Base-by-base conservation (phyloP, 2,329 filamentous ascomycete species). In the Penicillium decumbens region DNA sequence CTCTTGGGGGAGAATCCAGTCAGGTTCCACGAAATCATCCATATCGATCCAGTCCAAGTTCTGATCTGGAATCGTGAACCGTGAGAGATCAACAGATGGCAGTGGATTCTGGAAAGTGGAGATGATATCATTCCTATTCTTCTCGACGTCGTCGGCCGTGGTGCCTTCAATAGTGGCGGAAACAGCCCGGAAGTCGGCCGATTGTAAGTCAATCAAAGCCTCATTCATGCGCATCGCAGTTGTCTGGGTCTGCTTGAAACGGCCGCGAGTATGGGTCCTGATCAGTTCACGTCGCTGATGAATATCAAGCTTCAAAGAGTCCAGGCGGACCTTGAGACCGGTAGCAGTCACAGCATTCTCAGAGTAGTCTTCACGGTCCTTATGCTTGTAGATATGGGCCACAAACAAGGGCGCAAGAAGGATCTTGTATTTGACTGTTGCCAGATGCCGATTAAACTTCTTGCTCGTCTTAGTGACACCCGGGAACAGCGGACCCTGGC, bases 11-110 rank as follows among this genome's bases (percentile, higher is more conserved):
- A 96, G 73, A 46, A 95, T 91, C 92, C 92, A 97, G 66, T 96
- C 95, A 20, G 98, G 75, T 68, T 98, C 93, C 27, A 98, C 91
- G 70, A 98, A 98, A 67, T 98, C 93, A 65, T 98, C 93, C 90
- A 98, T 97, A 64, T 98, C 93, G 55, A 98, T 91, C 93, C 93
- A 98, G 47, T 86, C 90, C 59, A 90, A 84, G 64, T 98, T 93
- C 47, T 95, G 88, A 67, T 98, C 93, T 0, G 93, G 92, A 43
- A 98, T 98, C 0, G 85, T 92, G 66, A 98, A 98, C 45, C 87
- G 85, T 0, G 91, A 95, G 43, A 95, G 77, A 65, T 85, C 82
- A 7, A 79, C 74, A 23, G 75, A 72, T 2, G 75, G 67, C 3
- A 73, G 65, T 35, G 77, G 72, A 25, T 80, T 75, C 49, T 82